Evolutionary conservation across 306 rosid genomes (phyloP).

Genomic region (Pterocarpus macrocarpus): DNA sequence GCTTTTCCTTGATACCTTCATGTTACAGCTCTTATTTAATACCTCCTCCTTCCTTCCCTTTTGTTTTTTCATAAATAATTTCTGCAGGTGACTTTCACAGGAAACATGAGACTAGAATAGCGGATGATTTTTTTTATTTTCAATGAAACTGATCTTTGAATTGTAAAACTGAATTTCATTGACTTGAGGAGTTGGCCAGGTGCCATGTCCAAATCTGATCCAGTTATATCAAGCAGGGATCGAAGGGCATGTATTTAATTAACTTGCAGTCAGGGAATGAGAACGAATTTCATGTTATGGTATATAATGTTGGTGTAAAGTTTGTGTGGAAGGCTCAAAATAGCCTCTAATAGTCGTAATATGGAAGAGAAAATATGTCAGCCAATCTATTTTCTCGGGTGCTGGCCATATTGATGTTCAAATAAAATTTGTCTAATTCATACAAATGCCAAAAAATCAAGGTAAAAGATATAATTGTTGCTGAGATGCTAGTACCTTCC

Average conservation of each 20-base stretch:
- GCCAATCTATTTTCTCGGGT: not conserved
- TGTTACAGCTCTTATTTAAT: not conserved
- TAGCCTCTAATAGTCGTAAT: not conserved
- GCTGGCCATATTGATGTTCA: too few species aligned
- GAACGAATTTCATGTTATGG: not conserved
- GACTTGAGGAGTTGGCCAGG: slow-evolving; percentile 5
- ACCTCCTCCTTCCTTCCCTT: not conserved
- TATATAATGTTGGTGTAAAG: not conserved
- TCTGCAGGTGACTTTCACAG: slow-evolving; percentile 41
- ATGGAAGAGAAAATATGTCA: slow-evolving; percentile 2
- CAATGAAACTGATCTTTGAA: slow-evolving; percentile 10
- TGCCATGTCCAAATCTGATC: slow-evolving; percentile 24
- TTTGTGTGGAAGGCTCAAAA: not conserved
- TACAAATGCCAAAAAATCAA: not conserved
- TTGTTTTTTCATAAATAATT: slow-evolving; percentile 5
- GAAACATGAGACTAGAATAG: slow-evolving; percentile 26
- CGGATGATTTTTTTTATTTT: slow-evolving; percentile 10
- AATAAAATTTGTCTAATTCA: too few species aligned
- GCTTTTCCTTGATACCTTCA: not conserved
- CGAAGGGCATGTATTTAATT: not conserved
- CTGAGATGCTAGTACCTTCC: slow-evolving; percentile 5
- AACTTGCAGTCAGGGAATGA: too few species aligned
- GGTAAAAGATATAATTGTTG: slow-evolving; percentile 8
- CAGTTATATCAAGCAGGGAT: too few species aligned
- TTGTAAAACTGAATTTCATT: slow-evolving; percentile 22